Conservation (phyloP, 139 green algal species). For the Zygnema cylindricum region DNA sequence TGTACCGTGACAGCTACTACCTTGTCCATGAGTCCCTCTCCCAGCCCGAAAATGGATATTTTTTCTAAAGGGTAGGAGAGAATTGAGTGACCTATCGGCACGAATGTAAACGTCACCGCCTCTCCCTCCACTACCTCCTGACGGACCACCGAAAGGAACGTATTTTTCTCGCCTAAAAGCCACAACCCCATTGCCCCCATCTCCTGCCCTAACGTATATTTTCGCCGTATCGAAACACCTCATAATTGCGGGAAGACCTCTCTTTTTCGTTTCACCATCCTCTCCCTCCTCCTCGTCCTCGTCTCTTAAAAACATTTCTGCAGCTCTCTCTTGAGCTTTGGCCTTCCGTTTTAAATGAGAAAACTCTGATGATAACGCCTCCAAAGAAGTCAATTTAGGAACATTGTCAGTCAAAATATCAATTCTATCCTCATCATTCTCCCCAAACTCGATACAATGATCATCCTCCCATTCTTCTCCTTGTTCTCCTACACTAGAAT, state of each 20-base stretch:
- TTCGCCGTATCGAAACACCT: slow-evolving; percentile 60
- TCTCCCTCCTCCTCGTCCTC: slow-evolving; percentile 6
- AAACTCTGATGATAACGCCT: neutral
- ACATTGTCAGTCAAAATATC: too few species aligned
- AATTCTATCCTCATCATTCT: neutral
- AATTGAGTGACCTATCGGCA: slow-evolving; percentile 53
- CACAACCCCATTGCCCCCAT: slow-evolving; percentile 92
- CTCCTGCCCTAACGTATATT: slow-evolving; percentile 87
- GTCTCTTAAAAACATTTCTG: slow-evolving; percentile 11
- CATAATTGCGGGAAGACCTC: slow-evolving; percentile 53
- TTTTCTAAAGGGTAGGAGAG: slow-evolving; percentile 58
- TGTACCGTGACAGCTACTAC: slow-evolving; percentile 78
- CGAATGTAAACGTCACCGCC: slow-evolving; percentile 60
- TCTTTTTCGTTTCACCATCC: slow-evolving; percentile 1
- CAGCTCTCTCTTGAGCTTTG: slow-evolving; percentile 3
- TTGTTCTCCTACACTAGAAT: neutral
- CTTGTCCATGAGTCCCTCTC: slow-evolving; percentile 66
- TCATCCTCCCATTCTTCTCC: neutral
- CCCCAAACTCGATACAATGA: neutral
- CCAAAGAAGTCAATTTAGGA: slow-evolving; percentile 10
- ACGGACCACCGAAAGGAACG: slow-evolving; percentile 88
- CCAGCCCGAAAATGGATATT: slow-evolving; percentile 70
- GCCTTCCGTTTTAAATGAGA: slow-evolving; percentile 38
- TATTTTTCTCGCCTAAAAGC: slow-evolving; percentile 96
- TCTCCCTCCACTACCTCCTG: slow-evolving; percentile 88